phyloP scores from a whole-genome alignment of 345 rosid genomes.

The Dovyalis caffra region DNA sequence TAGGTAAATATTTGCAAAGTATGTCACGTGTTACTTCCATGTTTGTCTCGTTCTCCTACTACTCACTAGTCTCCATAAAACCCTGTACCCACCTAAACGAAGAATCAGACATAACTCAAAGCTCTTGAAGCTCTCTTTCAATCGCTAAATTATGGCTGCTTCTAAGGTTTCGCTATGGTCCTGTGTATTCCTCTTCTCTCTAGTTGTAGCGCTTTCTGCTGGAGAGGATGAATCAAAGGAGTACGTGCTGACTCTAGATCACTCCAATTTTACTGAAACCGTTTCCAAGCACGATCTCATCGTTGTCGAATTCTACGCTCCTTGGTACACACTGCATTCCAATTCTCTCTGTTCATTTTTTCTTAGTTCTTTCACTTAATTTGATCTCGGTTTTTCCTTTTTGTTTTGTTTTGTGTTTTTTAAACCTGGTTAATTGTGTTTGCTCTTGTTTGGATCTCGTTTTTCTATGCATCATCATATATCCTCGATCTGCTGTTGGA shows the following conservation, averaged over 20 bases:
- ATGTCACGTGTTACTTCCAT: conserved; percentile 20
- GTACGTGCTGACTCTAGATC: conserved; percentile 78
- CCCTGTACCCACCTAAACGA: not conserved
- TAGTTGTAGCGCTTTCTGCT: conserved; percentile 39
- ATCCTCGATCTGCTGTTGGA: not conserved
- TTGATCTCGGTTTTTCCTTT: not conserved
- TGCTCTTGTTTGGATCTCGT: not conserved
- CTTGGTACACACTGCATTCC: conserved; percentile 48
- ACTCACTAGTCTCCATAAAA: conserved; percentile 6
- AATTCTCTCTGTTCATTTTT: not conserved
- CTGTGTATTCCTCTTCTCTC: conserved; percentile 26
- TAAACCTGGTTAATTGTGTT: not conserved
- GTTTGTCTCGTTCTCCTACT: conserved; percentile 14
- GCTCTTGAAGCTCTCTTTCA: not conserved
- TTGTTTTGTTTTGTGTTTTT: conserved; percentile 2
- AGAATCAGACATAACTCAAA: not conserved
- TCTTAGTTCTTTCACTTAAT: not conserved
- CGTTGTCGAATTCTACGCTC: conserved; percentile 97
- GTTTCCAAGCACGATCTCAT: conserved; percentile 74
- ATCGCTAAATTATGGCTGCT: conserved; percentile 34
- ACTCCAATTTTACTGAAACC: conserved; percentile 80
- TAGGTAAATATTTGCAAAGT: not conserved
- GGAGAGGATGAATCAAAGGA: conserved; percentile 59
- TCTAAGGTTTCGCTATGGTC: conserved; percentile 34
- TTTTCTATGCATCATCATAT: not conserved